phyloP scores from a whole-genome alignment of 2,329 filamentous ascomycete species.

The Xylariaceae sp. region DNA sequence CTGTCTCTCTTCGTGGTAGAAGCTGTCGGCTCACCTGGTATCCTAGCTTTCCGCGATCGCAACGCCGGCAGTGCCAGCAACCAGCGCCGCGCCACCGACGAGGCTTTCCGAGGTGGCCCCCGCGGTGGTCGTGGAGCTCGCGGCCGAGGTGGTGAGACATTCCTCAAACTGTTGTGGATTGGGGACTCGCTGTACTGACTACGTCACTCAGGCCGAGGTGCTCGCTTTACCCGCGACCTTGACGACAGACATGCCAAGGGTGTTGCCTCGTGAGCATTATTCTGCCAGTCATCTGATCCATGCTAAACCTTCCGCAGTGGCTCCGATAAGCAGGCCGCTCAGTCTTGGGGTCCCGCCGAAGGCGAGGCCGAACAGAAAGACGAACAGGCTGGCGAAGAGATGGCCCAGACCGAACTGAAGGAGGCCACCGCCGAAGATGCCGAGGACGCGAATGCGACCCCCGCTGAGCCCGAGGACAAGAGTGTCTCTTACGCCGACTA shows the following conservation, averaged over 20 bases:
- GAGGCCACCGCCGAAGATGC: slow-evolving; percentile 49
- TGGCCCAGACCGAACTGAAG: slow-evolving; percentile 79
- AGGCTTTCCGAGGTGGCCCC: slow-evolving; percentile 47
- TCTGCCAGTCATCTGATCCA: slow-evolving; percentile 4
- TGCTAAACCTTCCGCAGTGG: slow-evolving; percentile 48
- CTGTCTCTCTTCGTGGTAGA: background rate
- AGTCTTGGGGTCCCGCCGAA: slow-evolving; percentile 80
- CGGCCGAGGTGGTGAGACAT: slow-evolving; percentile 47
- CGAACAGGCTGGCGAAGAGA: slow-evolving; percentile 83
- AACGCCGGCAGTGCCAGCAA: slow-evolving; percentile 75
- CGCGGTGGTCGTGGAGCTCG: slow-evolving; percentile 59
- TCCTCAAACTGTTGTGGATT: background rate
- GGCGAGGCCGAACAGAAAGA: slow-evolving; percentile 82
- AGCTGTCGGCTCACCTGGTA: too few relatives aligned
- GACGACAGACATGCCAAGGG: slow-evolving; percentile 50
- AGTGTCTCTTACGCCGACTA: slow-evolving; percentile 86
- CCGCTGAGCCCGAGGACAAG: slow-evolving; percentile 71
- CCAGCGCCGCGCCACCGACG: slow-evolving; percentile 70
- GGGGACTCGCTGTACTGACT: slow-evolving; percentile 14
- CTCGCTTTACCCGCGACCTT: slow-evolving; percentile 42
- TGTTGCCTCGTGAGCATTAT: slow-evolving; percentile 33
- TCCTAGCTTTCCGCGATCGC: slow-evolving; percentile 79
- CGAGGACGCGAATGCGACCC: slow-evolving; percentile 30
- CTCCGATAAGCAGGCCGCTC: slow-evolving; percentile 78
- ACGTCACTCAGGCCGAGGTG: slow-evolving; percentile 41